A percentile compares a stretch with the other conserved stretches of the same genome.
phyloP scores from a whole-genome alignment of 768 basidiomycete genomes.

The Butyriboletus loyo region DNA sequence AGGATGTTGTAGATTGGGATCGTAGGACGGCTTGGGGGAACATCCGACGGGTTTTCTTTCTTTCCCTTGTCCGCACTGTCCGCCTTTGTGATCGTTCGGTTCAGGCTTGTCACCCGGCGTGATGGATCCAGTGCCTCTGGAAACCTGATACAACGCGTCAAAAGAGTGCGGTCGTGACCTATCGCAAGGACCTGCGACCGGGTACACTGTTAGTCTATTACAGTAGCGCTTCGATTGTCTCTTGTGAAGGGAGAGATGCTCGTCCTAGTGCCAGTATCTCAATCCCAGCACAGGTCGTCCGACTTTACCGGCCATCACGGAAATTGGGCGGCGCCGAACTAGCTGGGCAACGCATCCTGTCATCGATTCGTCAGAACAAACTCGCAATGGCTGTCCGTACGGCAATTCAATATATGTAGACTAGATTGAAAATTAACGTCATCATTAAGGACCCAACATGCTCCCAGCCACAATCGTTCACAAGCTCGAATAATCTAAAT shows the following conservation, averaged over 20 bases:
- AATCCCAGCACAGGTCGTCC: not conserved
- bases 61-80: conserved; percentile 9
- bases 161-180: not conserved
- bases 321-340: not conserved
- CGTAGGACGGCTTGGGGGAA: conserved; percentile 5
- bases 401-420: not conserved
- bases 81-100: not conserved
- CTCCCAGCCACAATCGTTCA: not conserved
- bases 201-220: not conserved
- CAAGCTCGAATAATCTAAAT: not conserved
- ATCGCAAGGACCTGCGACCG: not conserved
- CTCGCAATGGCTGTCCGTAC: not conserved
- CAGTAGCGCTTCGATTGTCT: too few species aligned
- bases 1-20: not conserved
- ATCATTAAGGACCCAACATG: not conserved
- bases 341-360: not conserved
- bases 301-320: not conserved
- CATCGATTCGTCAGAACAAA: not conserved
- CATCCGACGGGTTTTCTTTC: conserved; percentile 5
- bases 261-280: too few species aligned
- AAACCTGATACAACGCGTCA: not conserved
- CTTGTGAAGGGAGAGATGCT: too few species aligned
- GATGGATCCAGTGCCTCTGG: not conserved
- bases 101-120: not conserved
- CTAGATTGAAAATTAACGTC: too few species aligned